Base-by-base conservation (phyloP, 495 filamentous ascomycete genomes). In the Lophiotrema nucula region DNA sequence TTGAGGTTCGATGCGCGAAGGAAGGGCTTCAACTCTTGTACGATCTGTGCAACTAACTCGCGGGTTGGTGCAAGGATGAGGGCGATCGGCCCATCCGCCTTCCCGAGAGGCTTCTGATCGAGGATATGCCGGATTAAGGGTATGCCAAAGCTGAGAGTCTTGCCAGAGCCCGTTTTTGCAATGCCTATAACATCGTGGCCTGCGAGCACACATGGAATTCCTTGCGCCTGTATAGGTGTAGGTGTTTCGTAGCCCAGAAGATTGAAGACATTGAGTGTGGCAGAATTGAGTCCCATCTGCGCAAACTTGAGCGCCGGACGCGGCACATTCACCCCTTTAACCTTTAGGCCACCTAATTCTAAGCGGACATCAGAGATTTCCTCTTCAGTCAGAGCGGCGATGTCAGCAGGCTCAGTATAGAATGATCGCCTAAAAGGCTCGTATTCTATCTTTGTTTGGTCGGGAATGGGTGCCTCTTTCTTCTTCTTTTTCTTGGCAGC, bases 51-150 rank as follows among this genome's bases (percentile, higher is more conserved):
- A 28, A 92, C 92, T 48, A 99, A 77, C 72, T 99, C 95, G 69
- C 95, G 85, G 2, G 95, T 99, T 0, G 95, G 95, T 4, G 92
- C 90, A 83, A 99, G 86, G 48, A 99, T 88, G 37, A 99, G 66
- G 13, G 83, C 82, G 33, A 97, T 83, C 2, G 95, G 90, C 1
- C 95, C 95, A 57, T 97, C 95, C 60, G 88, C 83, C 25, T 83
- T 81, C 47, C 85, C 85, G n/a, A 97, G 73, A 1, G 88, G 85
- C 43, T 83, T 76, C 66, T 99, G 93, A 67, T 97, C 93, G 67
- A 92, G 95, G 74, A 99, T 95, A 68, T 99, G 93, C 19, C 93
- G 83, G 66, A 97, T 96, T 88, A 97, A 95, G 18, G 93, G 93
- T 16, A 99, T 79, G 13, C 92, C 71, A 67, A 96, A 99, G 22